Percentiles rank a stretch among this genome's conserved stretches.
These are phyloP conservation scores for Jaminaea rosea DNA, from an alignment of 1,284 basidiomycete species.

Conservation along the genomic window DNA sequence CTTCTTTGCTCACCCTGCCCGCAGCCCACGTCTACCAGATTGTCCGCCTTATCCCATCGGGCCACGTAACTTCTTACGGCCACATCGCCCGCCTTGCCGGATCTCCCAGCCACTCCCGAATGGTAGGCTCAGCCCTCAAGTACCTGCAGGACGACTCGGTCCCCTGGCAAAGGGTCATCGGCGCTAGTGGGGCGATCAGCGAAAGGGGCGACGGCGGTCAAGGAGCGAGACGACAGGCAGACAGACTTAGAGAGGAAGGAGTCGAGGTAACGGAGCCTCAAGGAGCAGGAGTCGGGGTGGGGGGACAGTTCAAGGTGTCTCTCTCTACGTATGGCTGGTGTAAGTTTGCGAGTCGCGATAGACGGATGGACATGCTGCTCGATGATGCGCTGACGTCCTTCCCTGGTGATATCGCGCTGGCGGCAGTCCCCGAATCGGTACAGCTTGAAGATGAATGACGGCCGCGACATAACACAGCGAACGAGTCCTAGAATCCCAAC, in stretches of 20 bases:
- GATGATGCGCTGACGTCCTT: not conserved
- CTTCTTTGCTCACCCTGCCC: not conserved
- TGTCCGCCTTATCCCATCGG: conserved; percentile 26
- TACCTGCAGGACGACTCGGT: conserved; percentile 27
- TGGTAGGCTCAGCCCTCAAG: conserved; percentile 40
- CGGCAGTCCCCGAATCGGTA: not conserved
- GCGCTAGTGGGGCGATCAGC: conserved; percentile 33
- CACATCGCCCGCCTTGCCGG: conserved; percentile 39
- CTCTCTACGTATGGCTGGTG: conserved; percentile 24
- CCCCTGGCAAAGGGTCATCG: conserved; percentile 41
- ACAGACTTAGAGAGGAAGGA: conserved; percentile 25
- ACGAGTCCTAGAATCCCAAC: too few relatives aligned
- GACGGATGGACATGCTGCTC: not conserved
- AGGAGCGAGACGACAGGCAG: conserved; percentile 31
- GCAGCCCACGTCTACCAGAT: conserved; percentile 39
- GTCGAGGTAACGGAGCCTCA: conserved; percentile 23
- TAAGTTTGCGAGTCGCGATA: conserved; percentile 1
- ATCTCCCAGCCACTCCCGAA: conserved; percentile 20
- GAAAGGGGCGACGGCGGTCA: conserved; percentile 41
- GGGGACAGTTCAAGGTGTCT: conserved; percentile 13
- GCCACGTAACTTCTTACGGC: conserved; percentile 40
- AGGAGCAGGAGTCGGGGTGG: conserved; percentile 13
- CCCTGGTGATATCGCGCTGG: not conserved
- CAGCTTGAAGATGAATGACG: not conserved
- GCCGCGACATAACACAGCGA: too few relatives aligned